Evolutionary conservation across 1,139 yeast genomes (phyloP), one percentile per base, ranked within the genome.

Genomic region (Tardiomyces digboiensis): DNA sequence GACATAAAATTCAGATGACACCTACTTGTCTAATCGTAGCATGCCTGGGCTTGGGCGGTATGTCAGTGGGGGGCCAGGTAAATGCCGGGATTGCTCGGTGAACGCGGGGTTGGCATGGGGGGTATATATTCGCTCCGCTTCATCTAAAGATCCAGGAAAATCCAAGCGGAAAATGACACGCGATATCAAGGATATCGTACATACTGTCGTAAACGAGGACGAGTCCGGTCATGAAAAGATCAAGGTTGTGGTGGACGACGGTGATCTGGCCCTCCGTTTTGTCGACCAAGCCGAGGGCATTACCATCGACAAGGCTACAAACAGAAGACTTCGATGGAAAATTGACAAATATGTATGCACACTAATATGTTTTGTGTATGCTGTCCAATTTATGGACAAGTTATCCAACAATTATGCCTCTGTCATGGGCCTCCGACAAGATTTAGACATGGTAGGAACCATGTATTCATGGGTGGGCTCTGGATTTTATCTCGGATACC

Each of bases 381-480:
- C 20, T 4, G 8, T 38, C 14, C 36, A 41, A 18, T 37, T n/a
- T 20, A 39, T 50, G 29, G 76, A 72, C 51, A 72, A 72, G 52
- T 68, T 65, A 6, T 61, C 71, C 18, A 52, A 66, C 40, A 58
- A 70, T 41, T 66, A 68, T 40, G 71, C 76, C 33, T 71, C 75
- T 8, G 62, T 72, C 46, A 68, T 70, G 54, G 75, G 75, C 19
- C 46, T 72, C 33, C 53, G 53, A 39, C 56, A 53, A 10, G 74
- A 68, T 44, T 51, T 56, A 21, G 44, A 68, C 42, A 55, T 73
- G 43, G 52, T 47, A 1, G 71, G 72, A n/a, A 63, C 62, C 42
- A 64, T 70, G 46, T 75, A 71, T 51, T 62, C 72, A 26, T 74
- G 79, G 79, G 52, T 68, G 7, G 67, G 74, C 6, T 64, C 76